Conservation (phyloP, 148 eudicot species). For the Chenopodium berlandieri region DNA sequence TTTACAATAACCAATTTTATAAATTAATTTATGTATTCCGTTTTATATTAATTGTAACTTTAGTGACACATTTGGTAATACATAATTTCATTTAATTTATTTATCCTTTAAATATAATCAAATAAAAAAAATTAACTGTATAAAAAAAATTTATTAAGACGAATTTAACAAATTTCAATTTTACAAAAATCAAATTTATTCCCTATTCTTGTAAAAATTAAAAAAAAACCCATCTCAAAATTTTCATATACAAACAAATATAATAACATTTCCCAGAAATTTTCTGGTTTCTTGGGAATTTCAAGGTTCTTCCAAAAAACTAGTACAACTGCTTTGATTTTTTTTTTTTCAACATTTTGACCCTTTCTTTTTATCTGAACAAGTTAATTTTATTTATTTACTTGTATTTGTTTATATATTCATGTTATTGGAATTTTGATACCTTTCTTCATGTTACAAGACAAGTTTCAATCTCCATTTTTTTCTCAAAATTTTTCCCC, state of each 20-base stretch:
- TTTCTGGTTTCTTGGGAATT: neutral
- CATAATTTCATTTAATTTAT: too few relatives aligned
- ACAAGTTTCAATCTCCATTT: conserved; percentile 4
- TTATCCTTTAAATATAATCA: too few relatives aligned
- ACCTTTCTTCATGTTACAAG: conserved; percentile 19
- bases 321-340: neutral
- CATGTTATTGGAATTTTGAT: conserved; percentile 5
- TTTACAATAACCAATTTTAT: neutral
- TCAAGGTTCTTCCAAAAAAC: neutral
- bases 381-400: neutral
- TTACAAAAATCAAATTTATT: neutral
- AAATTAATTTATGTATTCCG: too few relatives aligned
- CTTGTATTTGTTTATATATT: too few relatives aligned
- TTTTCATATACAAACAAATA: conserved; percentile 14
- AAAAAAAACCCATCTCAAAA: neutral
- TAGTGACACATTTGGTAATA: too few relatives aligned
- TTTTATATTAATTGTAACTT: too few relatives aligned
- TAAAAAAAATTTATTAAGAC: too few relatives aligned
- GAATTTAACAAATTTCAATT: too few relatives aligned
- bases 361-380: conserved; percentile 16
- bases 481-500: neutral
- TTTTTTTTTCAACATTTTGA: conserved; percentile 14
- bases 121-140: too few relatives aligned
- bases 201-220: neutral
- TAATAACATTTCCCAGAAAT: neutral